Base-by-base conservation (phyloP, 192 early-diverging fungal species). In the Coemansia aciculifera region DNA sequence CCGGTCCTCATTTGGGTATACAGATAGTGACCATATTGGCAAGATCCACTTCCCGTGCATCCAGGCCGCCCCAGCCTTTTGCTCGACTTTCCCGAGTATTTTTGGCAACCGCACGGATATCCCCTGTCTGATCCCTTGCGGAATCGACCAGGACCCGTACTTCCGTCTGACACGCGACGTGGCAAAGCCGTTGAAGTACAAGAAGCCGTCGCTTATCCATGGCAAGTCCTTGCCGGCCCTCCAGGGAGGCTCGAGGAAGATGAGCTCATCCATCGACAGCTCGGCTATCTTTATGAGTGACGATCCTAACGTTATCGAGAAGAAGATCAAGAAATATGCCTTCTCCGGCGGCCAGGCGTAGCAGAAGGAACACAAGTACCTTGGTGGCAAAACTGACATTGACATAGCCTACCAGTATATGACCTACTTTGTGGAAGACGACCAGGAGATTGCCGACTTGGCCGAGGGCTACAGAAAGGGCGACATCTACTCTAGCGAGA, bases 91-190 rank as follows among this genome's bases (percentile, higher is more conserved):
- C 86, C 96, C 96, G 15, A 87, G 91, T 56, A 99, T 99, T 61
- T 99, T 98, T 85, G 97, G 97, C 31, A 72, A 72, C 21, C 92
- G 91, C 69, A 86, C 77, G 43, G 94, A 99, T 69, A 90, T 98
- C 67, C 96, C 97, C 5, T 95, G 93, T 75, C 83, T 99, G 83
- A 98, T 99, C 68, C 97, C 97, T 24, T 98, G 95, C 72, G 96
- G 94, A 48, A 96, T 99, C 74, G 97, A 99, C 77, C 97, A 99
- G 80, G 97, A 99, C 73, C 97, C 97, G 56, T 99, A 99, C 84
- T 99, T 99, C 88, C 89, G 97, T 7, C 82, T 99, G 49, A 97
- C 97, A 0, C 89, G 97, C 64, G 97, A 99, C 81, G 94, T 96
- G 5, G 91, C 95, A 15, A 86, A 86, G 63, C 90, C 85, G 54